Conservation (phyloP, 495 filamentous ascomycete species). For the Trichoderma orchidacearum region DNA sequence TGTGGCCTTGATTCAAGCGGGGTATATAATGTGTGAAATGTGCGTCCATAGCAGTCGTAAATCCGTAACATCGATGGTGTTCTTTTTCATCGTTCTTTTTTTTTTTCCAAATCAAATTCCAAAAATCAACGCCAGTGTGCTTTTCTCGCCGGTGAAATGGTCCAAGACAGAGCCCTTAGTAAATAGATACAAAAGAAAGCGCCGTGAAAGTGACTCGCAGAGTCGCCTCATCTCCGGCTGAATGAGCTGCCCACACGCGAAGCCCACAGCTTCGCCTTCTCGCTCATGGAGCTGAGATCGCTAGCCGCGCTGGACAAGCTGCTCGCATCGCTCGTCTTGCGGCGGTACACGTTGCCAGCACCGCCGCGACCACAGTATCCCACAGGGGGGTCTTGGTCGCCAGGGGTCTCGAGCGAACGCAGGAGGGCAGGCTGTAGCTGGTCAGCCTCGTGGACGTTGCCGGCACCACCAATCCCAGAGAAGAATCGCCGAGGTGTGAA, state of each 20-base stretch:
- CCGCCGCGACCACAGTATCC: conserved; percentile 78
- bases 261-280: conserved; percentile 9
- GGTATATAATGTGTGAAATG: too few relatives aligned
- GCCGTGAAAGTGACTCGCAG: too few relatives aligned
- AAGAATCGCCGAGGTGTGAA: conserved; percentile 40
- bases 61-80: too few relatives aligned
- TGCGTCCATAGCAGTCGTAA: too few relatives aligned
- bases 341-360: conserved; percentile 57
- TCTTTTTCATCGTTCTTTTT: too few relatives aligned
- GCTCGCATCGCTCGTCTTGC: background rate
- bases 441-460: conserved; percentile 59
- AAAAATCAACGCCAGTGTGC: too few relatives aligned
- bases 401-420: conserved; percentile 48
- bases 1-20: too few relatives aligned
- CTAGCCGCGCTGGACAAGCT: conserved; percentile 8
- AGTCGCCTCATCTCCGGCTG: background rate
- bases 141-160: too few relatives aligned
- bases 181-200: background rate
- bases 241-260: background rate
- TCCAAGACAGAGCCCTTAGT: too few relatives aligned
- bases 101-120: too few relatives aligned
- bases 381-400: conserved; percentile 20
- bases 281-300: conserved; percentile 12
- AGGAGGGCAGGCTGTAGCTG: conserved; percentile 70
- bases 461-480: conserved; percentile 78